A percentile compares a stretch with the other conserved stretches of the same genome.
phyloP scores from a whole-genome alignment of 768 basidiomycete species.

The Pulveroboletus frians region DNA sequence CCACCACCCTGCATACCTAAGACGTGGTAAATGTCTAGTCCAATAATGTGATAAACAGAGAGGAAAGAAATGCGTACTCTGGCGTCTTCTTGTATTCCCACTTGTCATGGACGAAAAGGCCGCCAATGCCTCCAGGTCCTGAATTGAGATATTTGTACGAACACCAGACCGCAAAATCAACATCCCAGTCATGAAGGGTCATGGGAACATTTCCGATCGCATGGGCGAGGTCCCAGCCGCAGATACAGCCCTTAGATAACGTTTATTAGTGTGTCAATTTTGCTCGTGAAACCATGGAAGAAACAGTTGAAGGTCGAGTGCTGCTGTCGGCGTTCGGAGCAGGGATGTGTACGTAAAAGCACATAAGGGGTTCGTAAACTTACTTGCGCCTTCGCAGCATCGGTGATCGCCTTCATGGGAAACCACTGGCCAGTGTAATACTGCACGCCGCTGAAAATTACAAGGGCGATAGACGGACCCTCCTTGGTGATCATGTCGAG shows the following conservation, averaged over 20 bases:
- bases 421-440: slow-evolving; percentile 98
- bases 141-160: slow-evolving; percentile 98
- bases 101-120: slow-evolving; percentile 81
- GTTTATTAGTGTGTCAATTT: slow-evolving; percentile 12
- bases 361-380: slow-evolving; percentile 21
- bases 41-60: slow-evolving; percentile 2
- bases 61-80: slow-evolving; percentile 43
- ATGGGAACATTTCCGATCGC: slow-evolving; percentile 91
- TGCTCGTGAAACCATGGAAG: slow-evolving; percentile 8
- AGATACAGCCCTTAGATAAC: slow-evolving; percentile 73
- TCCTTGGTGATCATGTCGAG: slow-evolving; percentile 65
- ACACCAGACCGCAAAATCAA: slow-evolving; percentile 99
- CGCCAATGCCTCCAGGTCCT: slow-evolving; percentile 96
- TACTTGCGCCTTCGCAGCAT: slow-evolving; percentile 80
- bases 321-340: slow-evolving; percentile 5
- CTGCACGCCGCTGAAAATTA: slow-evolving; percentile 90
- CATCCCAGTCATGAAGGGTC: slow-evolving; percentile 85
- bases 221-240: slow-evolving; percentile 97
- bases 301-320: slow-evolving; percentile 5
- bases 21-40: slow-evolving; percentile 11
- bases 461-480: slow-evolving; percentile 77
- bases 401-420: slow-evolving; percentile 79
- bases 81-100: slow-evolving; percentile 63
- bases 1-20: slow-evolving; percentile 96
- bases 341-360: slow-evolving; percentile 25